Percentiles rank a stretch among this genome's conserved stretches.
These are phyloP conservation scores for Pythium phragmitis DNA, from an alignment of 352 stramenopile genomes.

Conservation along the genomic window DNA sequence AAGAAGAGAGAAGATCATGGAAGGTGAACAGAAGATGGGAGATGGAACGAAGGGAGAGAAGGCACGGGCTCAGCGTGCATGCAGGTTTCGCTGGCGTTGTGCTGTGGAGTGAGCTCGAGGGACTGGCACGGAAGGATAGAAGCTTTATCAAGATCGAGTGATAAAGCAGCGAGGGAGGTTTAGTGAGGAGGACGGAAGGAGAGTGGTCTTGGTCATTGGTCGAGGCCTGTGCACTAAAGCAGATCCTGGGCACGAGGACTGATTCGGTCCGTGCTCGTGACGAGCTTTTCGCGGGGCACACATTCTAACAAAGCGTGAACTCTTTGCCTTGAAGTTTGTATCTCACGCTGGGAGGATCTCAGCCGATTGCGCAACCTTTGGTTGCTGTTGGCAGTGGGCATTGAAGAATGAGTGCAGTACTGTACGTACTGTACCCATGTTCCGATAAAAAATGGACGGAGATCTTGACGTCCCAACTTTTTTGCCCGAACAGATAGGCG, in stretches of 20 bases:
- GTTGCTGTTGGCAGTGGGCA: too few species aligned
- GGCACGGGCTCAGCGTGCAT: neutral
- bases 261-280: neutral
- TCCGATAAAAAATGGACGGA: too few species aligned
- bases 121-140: neutral
- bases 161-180: neutral
- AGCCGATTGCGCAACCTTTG: too few species aligned
- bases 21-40: constrained; percentile 2
- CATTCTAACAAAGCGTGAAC: neutral
- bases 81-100: neutral
- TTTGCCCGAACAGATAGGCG: too few species aligned
- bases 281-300: neutral
- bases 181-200: neutral
- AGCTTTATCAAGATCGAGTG: neutral
- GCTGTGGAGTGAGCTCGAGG: neutral
- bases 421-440: too few species aligned
- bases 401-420: too few species aligned
- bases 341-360: too few species aligned
- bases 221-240: neutral
- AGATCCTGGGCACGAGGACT: neutral
- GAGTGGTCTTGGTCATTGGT: constrained; percentile 4
- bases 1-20: neutral
- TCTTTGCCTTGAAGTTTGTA: too few species aligned
- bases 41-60: neutral
- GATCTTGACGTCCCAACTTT: too few species aligned